These are phyloP conservation scores for Cryptococcus hybrid DNA, from an alignment of 1,284 basidiomycete genomes.

Conservation along the genomic window DNA sequence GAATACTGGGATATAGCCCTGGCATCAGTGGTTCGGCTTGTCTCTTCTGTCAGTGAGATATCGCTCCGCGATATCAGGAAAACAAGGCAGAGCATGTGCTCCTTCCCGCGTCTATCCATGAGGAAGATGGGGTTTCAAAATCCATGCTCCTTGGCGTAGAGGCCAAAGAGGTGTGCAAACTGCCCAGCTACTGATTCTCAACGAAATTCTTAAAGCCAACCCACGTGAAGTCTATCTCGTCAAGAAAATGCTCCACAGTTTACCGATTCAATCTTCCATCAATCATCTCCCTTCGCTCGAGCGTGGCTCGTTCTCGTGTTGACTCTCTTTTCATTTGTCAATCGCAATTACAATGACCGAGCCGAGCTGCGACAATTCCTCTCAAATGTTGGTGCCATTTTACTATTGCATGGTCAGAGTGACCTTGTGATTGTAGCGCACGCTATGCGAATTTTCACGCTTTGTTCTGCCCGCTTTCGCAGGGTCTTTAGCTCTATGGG, in stretches of 20 bases:
- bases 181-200: constrained; percentile 68
- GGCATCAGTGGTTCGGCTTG: constrained; percentile 60
- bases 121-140: constrained; percentile 55
- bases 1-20: constrained; percentile 58
- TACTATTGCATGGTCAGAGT: constrained; percentile 65
- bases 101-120: constrained; percentile 57
- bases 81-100: constrained; percentile 70
- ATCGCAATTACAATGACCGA: constrained; percentile 72
- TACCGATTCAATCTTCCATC: constrained; percentile 50
- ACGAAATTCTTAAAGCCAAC: constrained; percentile 64
- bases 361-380: constrained; percentile 66
- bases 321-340: constrained; percentile 68
- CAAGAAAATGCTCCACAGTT: constrained; percentile 64
- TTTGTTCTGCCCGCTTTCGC: constrained; percentile 71
- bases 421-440: constrained; percentile 66
- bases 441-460: constrained; percentile 64
- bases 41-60: constrained; percentile 65
- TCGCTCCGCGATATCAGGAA: constrained; percentile 70
- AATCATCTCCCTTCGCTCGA: constrained; percentile 55
- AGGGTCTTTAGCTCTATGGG: constrained; percentile 69
- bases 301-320: constrained; percentile 69
- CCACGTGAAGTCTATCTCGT: constrained; percentile 68
- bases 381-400: constrained; percentile 66
- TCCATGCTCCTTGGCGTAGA: constrained; percentile 52
- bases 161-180: constrained; percentile 64